Base-by-base conservation (phyloP, 2,329 filamentous ascomycete genomes). In the Talaromyces rugulosus region DNA sequence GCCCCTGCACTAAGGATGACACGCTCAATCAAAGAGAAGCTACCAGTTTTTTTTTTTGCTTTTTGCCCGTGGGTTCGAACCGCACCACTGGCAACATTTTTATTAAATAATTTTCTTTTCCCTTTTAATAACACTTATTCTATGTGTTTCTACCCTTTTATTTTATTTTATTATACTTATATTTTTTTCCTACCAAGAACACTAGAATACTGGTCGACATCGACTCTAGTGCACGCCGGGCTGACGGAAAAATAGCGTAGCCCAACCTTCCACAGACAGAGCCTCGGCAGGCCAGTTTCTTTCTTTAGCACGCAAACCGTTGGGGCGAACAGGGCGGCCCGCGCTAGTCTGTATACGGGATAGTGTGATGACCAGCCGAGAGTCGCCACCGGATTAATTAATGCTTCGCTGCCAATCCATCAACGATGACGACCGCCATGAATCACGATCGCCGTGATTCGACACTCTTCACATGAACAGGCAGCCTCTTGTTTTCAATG, bases 1-100 rank as follows among this genome's bases (percentile, higher is more conserved):
- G 87, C 87, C 88, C 85, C 84, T 87, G 84, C 85, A 87, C 90
- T 93, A 94, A 94, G 90, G 90, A 93, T 94, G 90, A 93, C 89
- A 92, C 88, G 87, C 87, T 89, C 83, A 86, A 87, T 86, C 86
- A 89, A 89, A 89, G 87, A 89, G 87, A 88, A 85, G 83, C 86
- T 85, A 83, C 82, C 81, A 82, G 80, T 86, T 85, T 87, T 88
- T 85, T 87, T 88, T 87, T 87, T 85, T 54, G 5, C 33, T 58
- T 42, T 8, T 28, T 40, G 47, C 33, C 18, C 50, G 42, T 18
- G 14, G 54, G 54, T 61, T 58, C 59, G 59, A 61, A 18, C 56
- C 59, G 12, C 14, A 6, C 23, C 3, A 3, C 6, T 11, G 18
- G 30, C 31, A 6, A 4, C 5, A 9, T 51, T 44, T 31, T 11